Percentiles rank a stretch among this genome's conserved stretches.
These are phyloP conservation scores for Trametes polyzona DNA, from an alignment of 1,284 basidiomycete genomes.

Conservation along the genomic window DNA sequence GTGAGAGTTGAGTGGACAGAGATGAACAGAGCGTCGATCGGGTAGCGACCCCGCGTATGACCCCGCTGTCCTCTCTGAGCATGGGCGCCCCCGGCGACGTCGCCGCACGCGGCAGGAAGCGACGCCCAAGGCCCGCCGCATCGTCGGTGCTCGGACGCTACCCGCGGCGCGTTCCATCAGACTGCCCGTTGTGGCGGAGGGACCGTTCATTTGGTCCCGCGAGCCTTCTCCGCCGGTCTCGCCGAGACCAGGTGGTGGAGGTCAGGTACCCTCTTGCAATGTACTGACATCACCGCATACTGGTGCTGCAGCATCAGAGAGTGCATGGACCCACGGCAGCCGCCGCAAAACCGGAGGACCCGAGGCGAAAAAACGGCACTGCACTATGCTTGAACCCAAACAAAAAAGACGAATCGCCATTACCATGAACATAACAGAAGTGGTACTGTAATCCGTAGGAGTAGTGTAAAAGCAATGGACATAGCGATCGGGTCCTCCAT, in stretches of 20 bases:
- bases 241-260: too few species aligned
- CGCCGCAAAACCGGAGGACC: neutral
- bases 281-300: too few species aligned
- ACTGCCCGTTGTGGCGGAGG: neutral
- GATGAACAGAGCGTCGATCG: too few species aligned
- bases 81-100: too few species aligned
- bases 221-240: neutral
- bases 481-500: neutral
- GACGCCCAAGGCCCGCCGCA: too few species aligned
- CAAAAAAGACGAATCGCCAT: neutral
- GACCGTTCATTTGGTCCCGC: constrained; percentile 3
- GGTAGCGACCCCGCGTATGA: too few species aligned
- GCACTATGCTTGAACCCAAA: neutral
- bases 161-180: constrained; percentile 12
- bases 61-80: too few species aligned
- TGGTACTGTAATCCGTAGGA: constrained; percentile 10
- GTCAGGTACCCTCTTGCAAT: too few species aligned
- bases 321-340: neutral
- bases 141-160: neutral
- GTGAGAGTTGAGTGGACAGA: too few species aligned
- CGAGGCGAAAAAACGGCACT: too few species aligned
- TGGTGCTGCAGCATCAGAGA: too few species aligned
- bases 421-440: constrained; percentile 13
- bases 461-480: constrained; percentile 6
- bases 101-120: too few species aligned